Evolutionary conservation across 805 yeast genomes (phyloP), one percentile per base, ranked within the genome.

Genomic region (Metschnikowia dekortorum): DNA sequence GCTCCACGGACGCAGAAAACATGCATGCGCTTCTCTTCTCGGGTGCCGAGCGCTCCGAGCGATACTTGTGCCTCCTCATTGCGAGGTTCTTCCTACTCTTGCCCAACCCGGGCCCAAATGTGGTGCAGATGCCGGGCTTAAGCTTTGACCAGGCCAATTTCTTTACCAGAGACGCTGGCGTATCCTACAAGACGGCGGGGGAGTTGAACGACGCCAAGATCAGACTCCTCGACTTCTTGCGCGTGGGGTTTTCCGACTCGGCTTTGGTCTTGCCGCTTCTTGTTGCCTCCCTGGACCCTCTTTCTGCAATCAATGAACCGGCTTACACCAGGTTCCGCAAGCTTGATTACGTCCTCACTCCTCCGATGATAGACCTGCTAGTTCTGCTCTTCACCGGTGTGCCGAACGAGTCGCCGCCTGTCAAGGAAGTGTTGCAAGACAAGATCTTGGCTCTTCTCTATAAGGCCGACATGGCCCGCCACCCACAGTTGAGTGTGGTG

Each of bases 161-260:
- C 57, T 80, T 89, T 57, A 84, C 89, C 0, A 76, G 74, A 48
- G 80, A 80, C 54, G 89, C 92, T 2, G 92, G 91, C 29, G 79
- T 83, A 0, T 64, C 78, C 0, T 83, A 79, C 59, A 79, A 79
- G 47, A 51, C 69, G 1, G 68, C 71, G 6, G 74, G 73, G 0
- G 81, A 78, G 16, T 64, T 88, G 39, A 54, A 51, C 10, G 47
- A 45, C 1, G 62, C 68, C 16, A 73, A 73, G 53, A 47, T 44
- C 2, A 52, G 61, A 6, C 55, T 72, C 13, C 54, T 53, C 57
- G 74, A 57, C 66, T 85, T 62, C 45, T 71, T 52, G 67, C 79
- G 47, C 55, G 68, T 51, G 1, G 79, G 78, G 0, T 71, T 76
- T 43, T 58, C 69, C n/a, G 71, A 70, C 5, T 60, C 63, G 2